phyloP scores from a whole-genome alignment of 2,329 filamentous ascomycete species.

The Macrophomina pseudophaseolina region DNA sequence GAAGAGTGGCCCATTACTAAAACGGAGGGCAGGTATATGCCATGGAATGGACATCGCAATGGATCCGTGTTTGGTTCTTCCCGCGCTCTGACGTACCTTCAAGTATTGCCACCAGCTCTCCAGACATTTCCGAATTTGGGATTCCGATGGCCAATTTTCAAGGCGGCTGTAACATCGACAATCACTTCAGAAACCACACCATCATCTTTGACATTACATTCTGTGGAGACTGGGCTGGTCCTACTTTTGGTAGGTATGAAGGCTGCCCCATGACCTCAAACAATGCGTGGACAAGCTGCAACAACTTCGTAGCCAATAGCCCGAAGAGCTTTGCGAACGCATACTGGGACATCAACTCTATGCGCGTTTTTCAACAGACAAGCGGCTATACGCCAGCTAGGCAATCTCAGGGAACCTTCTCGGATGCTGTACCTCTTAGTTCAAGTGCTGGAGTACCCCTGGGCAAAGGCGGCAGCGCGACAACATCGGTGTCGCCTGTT shows the following conservation, averaged over 20 bases:
- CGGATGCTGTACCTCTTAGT: neutral
- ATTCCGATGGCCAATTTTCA: constrained; percentile 67
- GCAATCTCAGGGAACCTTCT: neutral
- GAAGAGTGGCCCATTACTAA: neutral
- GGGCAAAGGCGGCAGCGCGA: neutral
- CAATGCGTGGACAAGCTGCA: constrained; percentile 34
- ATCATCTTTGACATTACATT: constrained; percentile 49
- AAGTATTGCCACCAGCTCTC: constrained; percentile 54
- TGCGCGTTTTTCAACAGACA: constrained; percentile 44
- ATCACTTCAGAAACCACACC: constrained; percentile 44
- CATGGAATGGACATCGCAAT: constrained; percentile 34
- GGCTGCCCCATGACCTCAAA: constrained; percentile 54
- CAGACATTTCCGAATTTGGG: constrained; percentile 68
- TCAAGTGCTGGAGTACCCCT: constrained; percentile 3
- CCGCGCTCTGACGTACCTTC: constrained; percentile 35
- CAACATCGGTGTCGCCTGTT: neutral
- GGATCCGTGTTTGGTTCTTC: constrained; percentile 36
- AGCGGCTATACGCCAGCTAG: neutral
- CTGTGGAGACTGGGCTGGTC: constrained; percentile 70
- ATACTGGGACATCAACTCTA: constrained; percentile 50
- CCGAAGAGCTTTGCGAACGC: constrained; percentile 34
- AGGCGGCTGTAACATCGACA: constrained; percentile 44
- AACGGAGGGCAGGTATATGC: constrained; percentile 39
- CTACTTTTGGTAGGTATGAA: constrained; percentile 61
- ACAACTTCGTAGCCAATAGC: constrained; percentile 32